Base-by-base conservation (phyloP, 2,329 filamentous ascomycete genomes). In the Paecilomyces formosus region DNA sequence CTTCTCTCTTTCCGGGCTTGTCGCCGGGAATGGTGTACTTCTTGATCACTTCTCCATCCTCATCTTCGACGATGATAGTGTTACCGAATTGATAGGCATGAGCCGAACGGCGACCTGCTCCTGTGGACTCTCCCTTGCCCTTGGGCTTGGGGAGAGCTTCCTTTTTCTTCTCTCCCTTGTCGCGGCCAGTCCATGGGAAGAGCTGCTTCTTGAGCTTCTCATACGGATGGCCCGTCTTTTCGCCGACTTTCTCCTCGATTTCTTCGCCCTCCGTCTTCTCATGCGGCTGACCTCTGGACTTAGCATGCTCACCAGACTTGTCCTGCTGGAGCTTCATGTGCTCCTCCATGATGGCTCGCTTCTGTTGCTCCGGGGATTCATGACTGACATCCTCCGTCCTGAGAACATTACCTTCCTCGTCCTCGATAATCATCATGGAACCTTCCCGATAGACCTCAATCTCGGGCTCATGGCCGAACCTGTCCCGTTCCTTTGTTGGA, bases 341-440 rank as follows among this genome's bases (percentile, higher is more conserved):
- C 63, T 82, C 79, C 11, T 75, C 69, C 55, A 75, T 64, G 13
- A 79, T 88, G 51, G 85, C 81, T 66, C 85, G 83, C 54, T 83
- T 76, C 53, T 86, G 74, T 63, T 90, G 82, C n/a, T 83, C 81
- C 3, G 83, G 80, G 53, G 72, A 74, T 61, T 78, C 69, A 33
- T 76, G 65, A 15, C 64, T 69, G 11, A 72, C 80, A 50, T 83
- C 74, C 63, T 87, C 81, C 0, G 90, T 84, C 18, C 84, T 84
- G 5, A 97, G 71, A 2, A 97, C 92, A 57, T 97, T 92, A 7
- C 93, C 93, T 58, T 96, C 88, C 62, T 87, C 80, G 65, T 96
- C 89, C 73, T 97, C 93, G 58, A 95, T 85, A 6, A 97, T 78
- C 45, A 94, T 82, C 22, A 95, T 75, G 56, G 87, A 72, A 1